Percentiles rank a stretch among this genome's conserved stretches.
Conservation (phyloP, 2,329 filamentous ascomycete species). For the Xylariomycetidae sp. region DNA sequence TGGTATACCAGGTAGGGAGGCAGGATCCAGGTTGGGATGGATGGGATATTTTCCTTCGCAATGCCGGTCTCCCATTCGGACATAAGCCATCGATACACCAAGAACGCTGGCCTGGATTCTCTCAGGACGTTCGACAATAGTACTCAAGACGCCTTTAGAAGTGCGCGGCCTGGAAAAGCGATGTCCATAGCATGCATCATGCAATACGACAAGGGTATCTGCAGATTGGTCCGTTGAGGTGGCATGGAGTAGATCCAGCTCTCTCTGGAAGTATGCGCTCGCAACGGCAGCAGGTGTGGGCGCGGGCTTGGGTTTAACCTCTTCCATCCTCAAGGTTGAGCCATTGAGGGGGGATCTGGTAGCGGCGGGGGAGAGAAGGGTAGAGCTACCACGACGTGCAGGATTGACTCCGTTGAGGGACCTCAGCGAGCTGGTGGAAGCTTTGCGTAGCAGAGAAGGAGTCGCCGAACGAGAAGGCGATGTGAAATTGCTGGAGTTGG, state of each 20-base stretch:
- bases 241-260: conserved; percentile 60
- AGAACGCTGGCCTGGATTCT: conserved; percentile 78
- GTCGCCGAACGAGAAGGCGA: conserved; percentile 43
- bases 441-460: conserved; percentile 49
- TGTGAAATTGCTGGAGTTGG: conserved; percentile 21
- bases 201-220: conserved; percentile 77
- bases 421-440: conserved; percentile 53
- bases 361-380: conserved; percentile 36
- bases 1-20: conserved; percentile 56
- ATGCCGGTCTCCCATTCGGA: conserved; percentile 80
- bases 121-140: conserved; percentile 92
- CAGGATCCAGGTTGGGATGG: conserved; percentile 55
- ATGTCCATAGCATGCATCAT: conserved; percentile 94
- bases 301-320: conserved; percentile 33
- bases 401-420: conserved; percentile 40
- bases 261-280: conserved; percentile 62
- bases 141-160: conserved; percentile 63
- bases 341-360: conserved; percentile 33
- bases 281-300: conserved; percentile 56
- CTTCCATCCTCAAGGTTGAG: conserved; percentile 20
- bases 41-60: conserved; percentile 64
- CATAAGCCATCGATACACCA: conserved; percentile 82
- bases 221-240: conserved; percentile 35
- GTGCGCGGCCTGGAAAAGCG: conserved; percentile 81
- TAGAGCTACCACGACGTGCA: conserved; percentile 46